Percentiles rank a stretch among this genome's conserved stretches.
Evolutionary conservation across 768 basidiomycete genomes (phyloP).

Genomic region (Tephrocybe sp.): DNA sequence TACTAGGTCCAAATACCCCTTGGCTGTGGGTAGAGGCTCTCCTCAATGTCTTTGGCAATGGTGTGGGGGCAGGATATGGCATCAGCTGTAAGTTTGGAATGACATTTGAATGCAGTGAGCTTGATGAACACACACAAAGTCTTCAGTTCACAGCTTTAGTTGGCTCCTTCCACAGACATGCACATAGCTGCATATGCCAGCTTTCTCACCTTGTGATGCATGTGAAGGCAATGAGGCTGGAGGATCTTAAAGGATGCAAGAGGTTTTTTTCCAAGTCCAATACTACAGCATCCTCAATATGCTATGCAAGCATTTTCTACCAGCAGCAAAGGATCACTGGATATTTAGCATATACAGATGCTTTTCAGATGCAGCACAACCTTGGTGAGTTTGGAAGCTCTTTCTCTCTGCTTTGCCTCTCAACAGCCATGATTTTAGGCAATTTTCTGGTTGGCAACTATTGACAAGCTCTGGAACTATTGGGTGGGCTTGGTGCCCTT

Average conservation of each 20-base stretch:
- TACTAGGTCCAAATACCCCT: too few relatives aligned
- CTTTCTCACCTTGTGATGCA: slow-evolving; percentile 18
- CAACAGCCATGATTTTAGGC: too few relatives aligned
- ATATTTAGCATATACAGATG: neutral
- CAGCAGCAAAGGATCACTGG: neutral
- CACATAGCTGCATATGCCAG: slow-evolving; percentile 29
- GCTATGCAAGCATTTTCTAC: neutral
- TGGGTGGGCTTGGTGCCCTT: neutral
- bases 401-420: too few relatives aligned
- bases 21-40: slow-evolving; percentile 19
- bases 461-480: neutral
- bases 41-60: slow-evolving; percentile 19
- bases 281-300: neutral
- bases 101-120: slow-evolving; percentile 21
- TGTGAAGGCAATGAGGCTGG: neutral
- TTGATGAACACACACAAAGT: slow-evolving; percentile 12
- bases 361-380: neutral
- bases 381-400: too few relatives aligned
- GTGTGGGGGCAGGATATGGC: slow-evolving; percentile 26
- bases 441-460: slow-evolving; percentile 5
- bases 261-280: neutral
- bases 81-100: slow-evolving; percentile 27
- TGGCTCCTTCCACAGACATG: slow-evolving; percentile 26
- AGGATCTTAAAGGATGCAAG: neutral
- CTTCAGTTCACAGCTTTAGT: slow-evolving; percentile 14